Conservation (phyloP, 106 monocot species). For the Dendrobium nobile region DNA sequence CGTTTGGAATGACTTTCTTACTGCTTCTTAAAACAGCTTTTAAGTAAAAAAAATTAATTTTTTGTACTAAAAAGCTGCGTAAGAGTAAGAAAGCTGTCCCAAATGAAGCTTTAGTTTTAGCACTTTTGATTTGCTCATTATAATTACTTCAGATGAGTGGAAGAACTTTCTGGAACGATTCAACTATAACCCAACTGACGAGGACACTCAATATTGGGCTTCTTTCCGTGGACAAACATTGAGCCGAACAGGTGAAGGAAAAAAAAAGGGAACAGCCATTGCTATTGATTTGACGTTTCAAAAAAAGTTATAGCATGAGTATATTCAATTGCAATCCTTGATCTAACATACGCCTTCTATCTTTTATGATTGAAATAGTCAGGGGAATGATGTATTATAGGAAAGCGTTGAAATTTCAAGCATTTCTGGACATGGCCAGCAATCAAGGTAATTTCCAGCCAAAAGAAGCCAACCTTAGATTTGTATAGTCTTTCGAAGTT, state of each 20-base stretch:
- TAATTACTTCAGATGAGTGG: constrained; percentile 53
- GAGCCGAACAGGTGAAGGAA: constrained; percentile 57
- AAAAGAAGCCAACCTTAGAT: not conserved
- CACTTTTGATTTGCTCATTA: not conserved
- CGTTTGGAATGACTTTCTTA: no score
- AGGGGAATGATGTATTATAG: constrained; percentile 84
- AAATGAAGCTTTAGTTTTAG: not conserved
- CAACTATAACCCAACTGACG: constrained; percentile 21
- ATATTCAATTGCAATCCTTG: not conserved
- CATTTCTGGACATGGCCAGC: constrained; percentile 47
- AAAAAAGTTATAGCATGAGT: not conserved
- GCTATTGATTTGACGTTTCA: not conserved
- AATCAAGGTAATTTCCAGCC: constrained; percentile 29
- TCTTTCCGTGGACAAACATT: constrained; percentile 75
- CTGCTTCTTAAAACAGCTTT: no score
- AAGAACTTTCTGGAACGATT: constrained; percentile 57
- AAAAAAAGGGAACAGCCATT: no score
- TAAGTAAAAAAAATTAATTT: no score
- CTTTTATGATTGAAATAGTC: constrained; percentile 27
- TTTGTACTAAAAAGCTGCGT: no score
- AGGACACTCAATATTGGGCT: constrained; percentile 63
- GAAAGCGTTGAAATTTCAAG: constrained; percentile 56
- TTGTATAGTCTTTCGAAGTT: not conserved
- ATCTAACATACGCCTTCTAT: not conserved
- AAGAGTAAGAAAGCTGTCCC: no score